Evolutionary conservation across 768 basidiomycete species (phyloP).

Genomic region (Psilocybe cubensis): DNA sequence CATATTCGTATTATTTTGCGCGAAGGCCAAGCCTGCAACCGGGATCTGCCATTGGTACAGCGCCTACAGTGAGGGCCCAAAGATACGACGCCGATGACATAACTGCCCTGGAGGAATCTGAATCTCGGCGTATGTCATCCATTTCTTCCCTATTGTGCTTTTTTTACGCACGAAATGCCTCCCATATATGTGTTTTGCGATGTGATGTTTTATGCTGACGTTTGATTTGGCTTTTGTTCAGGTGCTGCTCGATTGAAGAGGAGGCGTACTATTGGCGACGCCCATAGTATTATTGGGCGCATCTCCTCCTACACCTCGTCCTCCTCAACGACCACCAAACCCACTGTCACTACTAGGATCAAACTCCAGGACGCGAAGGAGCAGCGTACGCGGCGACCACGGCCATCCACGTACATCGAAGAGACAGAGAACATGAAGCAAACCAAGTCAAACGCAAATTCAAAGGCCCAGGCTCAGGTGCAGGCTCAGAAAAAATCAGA

Average conservation of each 20-base stretch:
- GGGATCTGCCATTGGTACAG: not conserved
- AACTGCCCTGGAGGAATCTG: not conserved
- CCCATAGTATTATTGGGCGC: not conserved
- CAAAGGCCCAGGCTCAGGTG: too few species aligned
- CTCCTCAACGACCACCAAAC: not conserved
- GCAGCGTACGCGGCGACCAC: not conserved
- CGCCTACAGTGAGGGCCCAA: too few species aligned
- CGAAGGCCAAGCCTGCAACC: not conserved
- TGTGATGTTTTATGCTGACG: not conserved
- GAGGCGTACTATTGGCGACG: slow-evolving; percentile 2
- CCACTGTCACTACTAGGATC: not conserved
- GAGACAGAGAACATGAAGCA: not conserved
- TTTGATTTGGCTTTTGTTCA: not conserved
- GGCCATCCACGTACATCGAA: slow-evolving; percentile 3
- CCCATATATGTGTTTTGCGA: too few species aligned
- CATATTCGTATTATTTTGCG: slow-evolving; percentile 9
- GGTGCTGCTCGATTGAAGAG: slow-evolving; percentile 12
- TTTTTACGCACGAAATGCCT: not conserved
- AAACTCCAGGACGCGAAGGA: not conserved
- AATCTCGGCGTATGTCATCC: slow-evolving; percentile 1
- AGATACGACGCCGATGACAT: too few species aligned
- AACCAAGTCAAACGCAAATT: not conserved
- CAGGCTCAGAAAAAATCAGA: too few species aligned
- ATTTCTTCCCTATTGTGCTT: not conserved
- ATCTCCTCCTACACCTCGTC: not conserved